Evolutionary conservation across 1,139 yeast species (phyloP), one percentile per base, ranked within the genome.

Genomic region (Hanseniaspora sp.): DNA sequence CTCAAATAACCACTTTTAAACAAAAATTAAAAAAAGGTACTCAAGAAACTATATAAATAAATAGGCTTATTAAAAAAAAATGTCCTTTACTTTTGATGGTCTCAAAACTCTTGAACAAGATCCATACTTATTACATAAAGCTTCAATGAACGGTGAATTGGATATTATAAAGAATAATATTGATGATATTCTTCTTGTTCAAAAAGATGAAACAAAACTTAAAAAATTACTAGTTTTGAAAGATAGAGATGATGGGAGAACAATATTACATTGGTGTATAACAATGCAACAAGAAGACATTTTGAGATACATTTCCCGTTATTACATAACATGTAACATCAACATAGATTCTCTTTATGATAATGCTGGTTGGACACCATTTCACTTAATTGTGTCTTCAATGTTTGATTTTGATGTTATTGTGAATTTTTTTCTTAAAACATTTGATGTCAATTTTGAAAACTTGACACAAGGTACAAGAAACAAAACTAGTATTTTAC

Each of bases 201-300:
- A 18, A 51, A 52, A 34, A 59, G 40, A 40, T 40, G 11, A 30
- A 31, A 3, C 39, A 3, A 30, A 49, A 30, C 31, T 28, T 12
- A 44, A 35, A 35, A 43, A 34, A 13, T 18, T 43, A 6, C 34
- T 49, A n/a, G 28, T n/a, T 5, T 18, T 62, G 17, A 71, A 69
- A 58, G 96, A 90, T 64, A 76, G 74, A 7, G 37, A 43, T 31
- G 96, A 88, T 64, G 84, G 82, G 3, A 75, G 97, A 58, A 82
- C 86, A 2, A 85, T 96, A 4, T 70, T 90, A 52, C 95, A 86
- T 64, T 90, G 96, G 96, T 96, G 96, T 0, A 79, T 83, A 39
- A 80, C 95, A 0, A 74, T 74, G 60, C 78, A 80, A 55, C 75
- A 82, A 58, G 62, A 68, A 11, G 80, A 77, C 35, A 71, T 84